Evolutionary conservation across 2,329 filamentous ascomycete species (phyloP), one percentile per base, ranked within the genome.

Genomic region (Colletotrichum siamense): DNA sequence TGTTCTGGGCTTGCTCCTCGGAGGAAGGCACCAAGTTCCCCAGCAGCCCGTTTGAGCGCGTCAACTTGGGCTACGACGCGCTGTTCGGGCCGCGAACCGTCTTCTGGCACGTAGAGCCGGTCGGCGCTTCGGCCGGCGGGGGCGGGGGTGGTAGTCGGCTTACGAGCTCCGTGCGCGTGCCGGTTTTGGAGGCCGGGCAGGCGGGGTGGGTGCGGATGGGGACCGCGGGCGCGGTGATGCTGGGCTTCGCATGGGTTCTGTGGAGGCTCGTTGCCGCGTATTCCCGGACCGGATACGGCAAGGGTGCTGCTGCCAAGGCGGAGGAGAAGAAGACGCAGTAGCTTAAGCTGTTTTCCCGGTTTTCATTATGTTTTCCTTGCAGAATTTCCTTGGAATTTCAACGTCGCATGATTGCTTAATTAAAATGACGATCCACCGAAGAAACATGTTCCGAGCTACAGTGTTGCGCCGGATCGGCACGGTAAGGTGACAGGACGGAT

Each of bases 1-100:
- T 98, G 0, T 98, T 98, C 87, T 98, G 96, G 96, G 95, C 96
- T 1, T 99, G 96, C 82, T 88, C 91, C 9, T 91, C 93, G 0
- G 90, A 91, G 12, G 89, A 92, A 68, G 92, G 90, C 1, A 89
- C 89, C 1, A 94, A 95, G 80, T 95, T 96, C 84, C 84, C 90
- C 0, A 90, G 89, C 7, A 98, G 94, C 81, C 96, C 96, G 0
- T 99, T 99, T 84, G 96, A 98, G 83, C 89, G 95, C 8, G 87
- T 89, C n/a, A 92, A 95, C 81, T 81, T 98, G n/a, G 96, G 96
- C 1, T 98, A 96, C 83, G 96, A 98, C 79, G 91, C 90, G 0
- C 84, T 98, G 10, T 98, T 98, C 83, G 92, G 91, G 3, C 89
- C 92, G 1, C 89, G 91, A 66, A 98, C 95, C 0, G 89, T 95